These are phyloP conservation scores for Flaveria sonorensis DNA, from an alignment of 129 eudicot species.

Conservation along the genomic window DNA sequence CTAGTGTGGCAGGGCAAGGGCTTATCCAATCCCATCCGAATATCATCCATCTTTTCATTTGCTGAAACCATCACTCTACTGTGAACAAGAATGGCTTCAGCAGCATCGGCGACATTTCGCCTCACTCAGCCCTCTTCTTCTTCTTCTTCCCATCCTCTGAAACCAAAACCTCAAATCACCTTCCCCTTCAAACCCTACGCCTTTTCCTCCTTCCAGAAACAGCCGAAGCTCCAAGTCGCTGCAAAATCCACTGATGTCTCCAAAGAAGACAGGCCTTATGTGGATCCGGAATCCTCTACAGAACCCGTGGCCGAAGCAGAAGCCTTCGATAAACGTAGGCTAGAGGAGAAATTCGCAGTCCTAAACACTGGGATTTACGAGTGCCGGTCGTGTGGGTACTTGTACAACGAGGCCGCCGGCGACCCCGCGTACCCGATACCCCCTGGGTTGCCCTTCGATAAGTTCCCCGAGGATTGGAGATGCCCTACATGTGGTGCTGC, in stretches of 20 bases:
- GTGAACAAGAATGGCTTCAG: slow-evolving; percentile 54
- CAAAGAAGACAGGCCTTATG: slow-evolving; percentile 72
- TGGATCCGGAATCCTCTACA: slow-evolving; percentile 21
- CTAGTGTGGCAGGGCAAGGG: too few species aligned
- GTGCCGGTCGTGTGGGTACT: slow-evolving; percentile 87
- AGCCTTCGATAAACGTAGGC: slow-evolving; percentile 49
- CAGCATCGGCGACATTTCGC: slow-evolving; percentile 65
- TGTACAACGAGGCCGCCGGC: slow-evolving; percentile 71
- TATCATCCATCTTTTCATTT: neutral
- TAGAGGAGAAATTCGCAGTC: slow-evolving; percentile 91
- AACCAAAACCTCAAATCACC: slow-evolving; percentile 40
- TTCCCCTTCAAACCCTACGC: slow-evolving; percentile 42
- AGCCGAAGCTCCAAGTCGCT: slow-evolving; percentile 37
- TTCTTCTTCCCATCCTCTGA: neutral
- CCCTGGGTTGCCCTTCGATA: slow-evolving; percentile 78
- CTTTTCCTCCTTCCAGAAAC: slow-evolving; percentile 33
- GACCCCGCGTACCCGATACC: slow-evolving; percentile 87
- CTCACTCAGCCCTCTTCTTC: slow-evolving; percentile 34
- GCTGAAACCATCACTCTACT: neutral
- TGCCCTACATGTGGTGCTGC: slow-evolving; percentile 99
- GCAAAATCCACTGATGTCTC: slow-evolving; percentile 67
- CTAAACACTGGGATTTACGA: slow-evolving; percentile 84
- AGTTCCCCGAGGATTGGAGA: slow-evolving; percentile 94
- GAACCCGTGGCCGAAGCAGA: neutral
- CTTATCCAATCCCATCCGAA: neutral